phyloP scores from a whole-genome alignment of 75 land plant genomes.

The Gnetum montanum region DNA sequence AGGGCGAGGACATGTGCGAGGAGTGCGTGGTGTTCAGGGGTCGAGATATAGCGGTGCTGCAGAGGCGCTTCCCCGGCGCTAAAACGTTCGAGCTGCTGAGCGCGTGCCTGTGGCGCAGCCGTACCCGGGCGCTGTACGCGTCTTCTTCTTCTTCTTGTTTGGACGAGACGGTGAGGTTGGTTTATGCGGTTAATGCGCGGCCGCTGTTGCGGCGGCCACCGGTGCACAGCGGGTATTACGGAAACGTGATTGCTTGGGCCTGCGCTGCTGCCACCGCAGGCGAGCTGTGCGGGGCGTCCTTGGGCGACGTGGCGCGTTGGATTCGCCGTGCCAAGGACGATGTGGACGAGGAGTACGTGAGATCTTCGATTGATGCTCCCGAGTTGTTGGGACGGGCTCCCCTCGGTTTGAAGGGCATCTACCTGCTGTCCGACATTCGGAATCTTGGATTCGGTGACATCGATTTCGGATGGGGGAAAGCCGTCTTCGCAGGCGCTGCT shows the following conservation, averaged over 20 bases:
- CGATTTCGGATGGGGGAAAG: constrained; percentile 70
- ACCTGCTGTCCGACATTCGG: constrained; percentile 22
- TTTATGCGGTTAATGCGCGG: no score
- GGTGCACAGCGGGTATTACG: no score
- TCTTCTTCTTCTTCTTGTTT: no score
- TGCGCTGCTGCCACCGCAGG: constrained; percentile 32
- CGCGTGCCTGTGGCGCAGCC: constrained; percentile 29
- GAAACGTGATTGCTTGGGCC: constrained; percentile 45
- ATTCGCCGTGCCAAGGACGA: constrained; percentile 23
- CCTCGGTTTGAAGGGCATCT: constrained; percentile 8
- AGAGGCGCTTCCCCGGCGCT: neutral
- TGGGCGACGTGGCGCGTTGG: constrained; percentile 29
- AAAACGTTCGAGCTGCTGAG: constrained; percentile 27
- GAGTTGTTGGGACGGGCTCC: constrained; percentile 28
- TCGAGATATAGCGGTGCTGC: constrained; percentile 11
- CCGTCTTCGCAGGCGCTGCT: constrained; percentile 32
- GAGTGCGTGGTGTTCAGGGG: no score
- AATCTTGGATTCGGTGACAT: constrained; percentile 23
- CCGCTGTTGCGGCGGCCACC: no score
- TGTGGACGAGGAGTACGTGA: constrained; percentile 48
- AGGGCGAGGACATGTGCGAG: constrained; percentile 9
- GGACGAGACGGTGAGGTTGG: constrained; percentile 22
- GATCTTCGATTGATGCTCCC: constrained; percentile 49
- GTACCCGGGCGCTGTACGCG: constrained; percentile 24
- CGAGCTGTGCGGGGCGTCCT: constrained; percentile 24